Conservation (phyloP, 306 rosid species). For the Prunus armeniaca region DNA sequence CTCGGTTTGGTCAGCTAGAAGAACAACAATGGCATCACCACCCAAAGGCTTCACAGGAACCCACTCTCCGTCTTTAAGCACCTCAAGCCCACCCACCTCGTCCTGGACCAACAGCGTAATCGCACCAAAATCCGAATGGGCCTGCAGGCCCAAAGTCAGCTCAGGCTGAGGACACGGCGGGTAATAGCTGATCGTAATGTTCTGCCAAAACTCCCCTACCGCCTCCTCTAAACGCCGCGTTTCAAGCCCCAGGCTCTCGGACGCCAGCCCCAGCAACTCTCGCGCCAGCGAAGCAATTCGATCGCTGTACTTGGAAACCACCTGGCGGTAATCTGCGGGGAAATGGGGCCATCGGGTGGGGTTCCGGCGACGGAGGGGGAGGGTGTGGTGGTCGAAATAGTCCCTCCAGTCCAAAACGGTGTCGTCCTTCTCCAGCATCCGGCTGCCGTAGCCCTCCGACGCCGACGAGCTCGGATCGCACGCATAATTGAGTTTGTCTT, state of each 20-base stretch:
- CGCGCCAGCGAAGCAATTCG: constrained; percentile 53
- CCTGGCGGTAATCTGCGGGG: constrained; percentile 50
- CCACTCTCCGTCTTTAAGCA: constrained; percentile 54
- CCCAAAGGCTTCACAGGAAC: constrained; percentile 58
- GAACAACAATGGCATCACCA: constrained; percentile 69
- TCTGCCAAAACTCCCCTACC: constrained; percentile 73
- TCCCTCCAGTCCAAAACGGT: constrained; percentile 82
- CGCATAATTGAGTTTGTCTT: constrained; percentile 60
- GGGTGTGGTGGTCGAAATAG: constrained; percentile 86
- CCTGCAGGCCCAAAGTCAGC: constrained; percentile 79
- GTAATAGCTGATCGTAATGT: constrained; percentile 80
- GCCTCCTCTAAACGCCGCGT: constrained; percentile 57
- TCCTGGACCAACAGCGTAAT: constrained; percentile 81
- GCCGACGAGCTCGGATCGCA: constrained; percentile 53
- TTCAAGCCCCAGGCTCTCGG: constrained; percentile 67
- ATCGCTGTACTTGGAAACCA: constrained; percentile 47
- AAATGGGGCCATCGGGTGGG: constrained; percentile 70
- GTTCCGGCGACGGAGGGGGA: constrained; percentile 78
- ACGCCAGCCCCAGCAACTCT: constrained; percentile 55
- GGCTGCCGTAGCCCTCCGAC: constrained; percentile 86
- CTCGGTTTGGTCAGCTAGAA: constrained; percentile 88
- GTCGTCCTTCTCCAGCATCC: constrained; percentile 55
- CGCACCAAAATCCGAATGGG: constrained; percentile 87
- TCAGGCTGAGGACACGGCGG: constrained; percentile 91
- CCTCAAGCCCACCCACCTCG: constrained; percentile 85